Conservation (phyloP, 2,329 filamentous ascomycete species). For the Ophiocordyceps sinensis region DNA sequence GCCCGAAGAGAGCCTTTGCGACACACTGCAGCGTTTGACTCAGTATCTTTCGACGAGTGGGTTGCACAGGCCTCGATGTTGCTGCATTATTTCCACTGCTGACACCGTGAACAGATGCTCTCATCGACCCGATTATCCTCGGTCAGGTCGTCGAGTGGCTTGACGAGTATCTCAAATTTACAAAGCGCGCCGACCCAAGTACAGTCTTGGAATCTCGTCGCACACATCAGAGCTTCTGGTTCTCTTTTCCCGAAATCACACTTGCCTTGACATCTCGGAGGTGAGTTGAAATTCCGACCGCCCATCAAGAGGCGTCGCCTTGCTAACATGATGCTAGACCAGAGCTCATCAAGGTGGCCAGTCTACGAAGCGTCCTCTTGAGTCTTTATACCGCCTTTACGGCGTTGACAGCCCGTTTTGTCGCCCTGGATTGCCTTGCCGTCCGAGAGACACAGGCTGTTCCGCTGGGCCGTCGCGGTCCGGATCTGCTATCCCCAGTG, state of each 20-base stretch:
- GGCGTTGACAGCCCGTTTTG: conserved; percentile 35
- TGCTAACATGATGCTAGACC: conserved; percentile 1
- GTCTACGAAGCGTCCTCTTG: conserved; percentile 4
- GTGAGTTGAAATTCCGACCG: conserved; percentile 16
- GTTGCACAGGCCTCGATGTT: background rate
- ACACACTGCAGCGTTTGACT: conserved; percentile 20
- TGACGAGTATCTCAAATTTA: conserved; percentile 28
- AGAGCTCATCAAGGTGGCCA: conserved; percentile 1
- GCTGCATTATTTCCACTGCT: background rate
- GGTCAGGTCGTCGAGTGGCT: conserved; percentile 35
- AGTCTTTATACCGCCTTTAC: conserved; percentile 27
- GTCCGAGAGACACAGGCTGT: conserved; percentile 7
- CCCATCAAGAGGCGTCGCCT: background rate
- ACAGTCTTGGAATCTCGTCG: conserved; percentile 27
- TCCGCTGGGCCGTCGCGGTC: conserved; percentile 3
- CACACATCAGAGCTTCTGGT: conserved; percentile 36
- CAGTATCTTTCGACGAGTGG: conserved; percentile 21
- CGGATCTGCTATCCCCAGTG: conserved; percentile 12
- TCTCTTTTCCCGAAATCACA: conserved; percentile 34
- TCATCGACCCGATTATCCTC: conserved; percentile 29
- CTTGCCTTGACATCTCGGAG: conserved; percentile 17
- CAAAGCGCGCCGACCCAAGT: conserved; percentile 17
- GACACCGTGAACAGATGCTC: conserved; percentile 21
- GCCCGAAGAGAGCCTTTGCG: conserved; percentile 13
- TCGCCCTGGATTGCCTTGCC: conserved; percentile 28